Base-by-base conservation (phyloP, 2,329 filamentous ascomycete genomes). In the Chaetomium globosum region DNA sequence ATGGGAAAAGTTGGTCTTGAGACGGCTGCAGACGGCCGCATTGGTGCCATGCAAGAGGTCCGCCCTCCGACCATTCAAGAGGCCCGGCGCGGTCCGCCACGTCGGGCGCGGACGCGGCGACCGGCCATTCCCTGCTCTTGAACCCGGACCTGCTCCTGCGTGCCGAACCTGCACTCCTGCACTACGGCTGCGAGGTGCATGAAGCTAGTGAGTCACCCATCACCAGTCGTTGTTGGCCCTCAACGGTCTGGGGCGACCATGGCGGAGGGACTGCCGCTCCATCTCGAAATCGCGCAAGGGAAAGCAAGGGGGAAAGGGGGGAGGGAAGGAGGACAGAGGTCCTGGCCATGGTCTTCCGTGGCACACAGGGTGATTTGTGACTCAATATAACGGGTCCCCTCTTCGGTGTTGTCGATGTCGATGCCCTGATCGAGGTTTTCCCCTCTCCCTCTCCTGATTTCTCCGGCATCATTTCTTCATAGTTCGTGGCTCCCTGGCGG, bases 191-290 rank as follows among this genome's bases (percentile, higher is more conserved):
- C 65, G 60, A 30, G 57, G 26, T 33, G 55, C 30, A 65, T 61
- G 56, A 65, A 52, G 61, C 53, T 55, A 46, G 65, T 75, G 74
- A 76, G 69, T 76, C 75, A 76, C 72, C 67, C 69, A 57, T 60
- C 53, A 59, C 75, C 75, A 75, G 65, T 76, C 73, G 65, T 70
- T 73, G 64, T 66, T 59, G 49, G 60, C 59, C 30, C 57, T 65
- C 67, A 52, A 65, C 63, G 67, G 53, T 66, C 52, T 68, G 59
- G 70, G 60, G 74, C 69, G 36, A 74, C 72, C 60, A 39, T 31
- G 48, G 56, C n/a, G 60, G 55, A 48, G 51, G 31, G 28, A 10
- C 31, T 16, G 21, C 51, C 60, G 52, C 52, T 28, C 59, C 36
- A 49, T 56, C 54, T 55, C 61, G 49, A 71, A 65, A 62, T 66